Evolutionary conservation across 106 monocot genomes (phyloP).

Genomic region (Allium sativum): DNA sequence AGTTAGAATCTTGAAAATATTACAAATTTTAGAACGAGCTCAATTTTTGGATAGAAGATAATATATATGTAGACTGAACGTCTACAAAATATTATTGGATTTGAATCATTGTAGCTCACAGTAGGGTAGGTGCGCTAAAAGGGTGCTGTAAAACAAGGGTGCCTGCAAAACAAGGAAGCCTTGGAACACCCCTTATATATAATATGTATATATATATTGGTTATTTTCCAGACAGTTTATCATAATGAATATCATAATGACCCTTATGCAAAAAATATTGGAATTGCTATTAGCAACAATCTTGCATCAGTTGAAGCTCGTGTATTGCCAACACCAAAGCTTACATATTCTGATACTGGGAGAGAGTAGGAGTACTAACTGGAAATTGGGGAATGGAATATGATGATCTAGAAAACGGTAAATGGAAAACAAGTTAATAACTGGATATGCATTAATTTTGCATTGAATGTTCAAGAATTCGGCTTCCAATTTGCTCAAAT

Average conservation of each 20-base stretch:
- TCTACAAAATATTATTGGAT: too few relatives aligned
- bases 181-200: too few relatives aligned
- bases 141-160: too few relatives aligned
- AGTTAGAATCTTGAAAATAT: too few relatives aligned
- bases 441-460: constrained; percentile 62
- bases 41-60: too few relatives aligned
- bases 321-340: constrained; percentile 51
- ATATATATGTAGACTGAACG: too few relatives aligned
- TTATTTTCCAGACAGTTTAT: constrained; percentile 36
- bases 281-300: constrained; percentile 44
- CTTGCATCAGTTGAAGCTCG: constrained; percentile 49
- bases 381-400: constrained; percentile 56
- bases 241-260: constrained; percentile 43
- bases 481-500: constrained; percentile 40
- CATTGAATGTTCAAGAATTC: constrained; percentile 22
- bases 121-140: too few relatives aligned
- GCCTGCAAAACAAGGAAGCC: too few relatives aligned
- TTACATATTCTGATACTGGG: constrained; percentile 56
- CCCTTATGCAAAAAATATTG: constrained; percentile 51
- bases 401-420: constrained; percentile 65
- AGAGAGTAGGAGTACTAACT: constrained; percentile 44
- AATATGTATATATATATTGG: too few relatives aligned
- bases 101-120: too few relatives aligned
- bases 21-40: too few relatives aligned
- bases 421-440: constrained; percentile 42